Conservation (phyloP, 2,329 filamentous ascomycete genomes). For the Cercospora sojina region DNA sequence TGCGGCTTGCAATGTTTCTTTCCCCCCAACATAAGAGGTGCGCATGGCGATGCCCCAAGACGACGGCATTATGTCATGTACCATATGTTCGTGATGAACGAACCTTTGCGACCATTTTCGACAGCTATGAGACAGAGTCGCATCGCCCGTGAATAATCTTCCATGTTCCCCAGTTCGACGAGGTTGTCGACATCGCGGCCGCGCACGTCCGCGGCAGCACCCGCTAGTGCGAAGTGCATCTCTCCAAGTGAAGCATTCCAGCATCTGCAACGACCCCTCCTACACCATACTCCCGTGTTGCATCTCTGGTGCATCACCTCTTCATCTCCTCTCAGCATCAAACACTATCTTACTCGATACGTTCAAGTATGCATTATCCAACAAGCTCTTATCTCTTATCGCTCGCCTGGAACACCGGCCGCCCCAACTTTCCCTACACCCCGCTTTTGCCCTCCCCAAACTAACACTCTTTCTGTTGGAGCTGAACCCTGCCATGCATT, state of each 20-base stretch:
- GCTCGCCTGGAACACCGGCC: neutral
- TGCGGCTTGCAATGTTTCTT: no score
- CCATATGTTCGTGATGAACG: neutral
- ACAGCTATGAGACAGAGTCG: neutral
- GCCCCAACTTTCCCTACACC: neutral
- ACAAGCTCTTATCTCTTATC: constrained; percentile 6
- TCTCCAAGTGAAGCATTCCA: neutral
- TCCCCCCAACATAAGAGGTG: no score
- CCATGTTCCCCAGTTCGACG: neutral
- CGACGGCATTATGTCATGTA: no score
- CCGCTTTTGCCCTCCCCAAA: neutral
- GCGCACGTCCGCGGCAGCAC: neutral
- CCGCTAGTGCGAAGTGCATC: neutral
- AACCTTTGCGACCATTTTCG: neutral
- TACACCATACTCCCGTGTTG: neutral
- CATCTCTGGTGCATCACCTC: neutral
- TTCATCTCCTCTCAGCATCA: neutral
- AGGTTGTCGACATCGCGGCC: neutral
- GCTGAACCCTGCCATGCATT: neutral
- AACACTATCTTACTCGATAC: neutral
- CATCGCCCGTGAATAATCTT: neutral
- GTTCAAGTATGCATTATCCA: neutral
- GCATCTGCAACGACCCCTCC: neutral
- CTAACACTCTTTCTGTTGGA: neutral
- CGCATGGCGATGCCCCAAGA: no score